Conservation (phyloP, 164 flowering plant genomes). For the Akebia trifoliata region DNA sequence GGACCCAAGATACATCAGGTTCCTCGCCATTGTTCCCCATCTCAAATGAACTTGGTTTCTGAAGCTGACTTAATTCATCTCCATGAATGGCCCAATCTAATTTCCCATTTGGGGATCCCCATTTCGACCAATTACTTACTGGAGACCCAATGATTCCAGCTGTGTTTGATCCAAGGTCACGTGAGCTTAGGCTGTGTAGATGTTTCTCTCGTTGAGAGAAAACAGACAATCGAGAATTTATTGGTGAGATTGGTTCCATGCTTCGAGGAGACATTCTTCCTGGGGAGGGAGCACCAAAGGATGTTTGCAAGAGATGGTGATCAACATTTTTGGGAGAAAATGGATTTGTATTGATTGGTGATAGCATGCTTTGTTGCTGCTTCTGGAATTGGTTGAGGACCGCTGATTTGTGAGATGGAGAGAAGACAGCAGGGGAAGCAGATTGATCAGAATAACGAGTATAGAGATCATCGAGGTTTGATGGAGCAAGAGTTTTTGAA, state of each 20-base stretch:
- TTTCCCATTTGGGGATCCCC: conserved; percentile 69
- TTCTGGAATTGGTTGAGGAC: conserved; percentile 71
- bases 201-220: conserved; percentile 68
- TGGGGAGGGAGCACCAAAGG: conserved; percentile 53
- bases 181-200: conserved; percentile 75
- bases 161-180: conserved; percentile 61
- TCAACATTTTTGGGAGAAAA: conserved; percentile 70
- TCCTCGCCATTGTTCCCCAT: conserved; percentile 53
- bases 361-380: conserved; percentile 75
- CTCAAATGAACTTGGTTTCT: conserved; percentile 73
- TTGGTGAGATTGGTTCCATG: conserved; percentile 77
- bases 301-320: conserved; percentile 60
- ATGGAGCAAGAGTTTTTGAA: conserved; percentile 52
- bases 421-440: conserved; percentile 42
- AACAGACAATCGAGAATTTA: conserved; percentile 52
- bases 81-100: conserved; percentile 64
- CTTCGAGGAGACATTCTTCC: conserved; percentile 86
- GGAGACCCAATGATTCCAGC: conserved; percentile 46
- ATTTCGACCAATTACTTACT: conserved; percentile 49
- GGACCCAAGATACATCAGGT: conserved; percentile 97
- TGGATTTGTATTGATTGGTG: conserved; percentile 65
- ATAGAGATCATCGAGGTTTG: conserved; percentile 81
- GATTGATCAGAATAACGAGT: conserved; percentile 57
- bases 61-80: conserved; percentile 52
- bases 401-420: conserved; percentile 77